phyloP scores from a whole-genome alignment of 2,329 filamentous ascomycete genomes.

The Pseudogymnoascus sp. region DNA sequence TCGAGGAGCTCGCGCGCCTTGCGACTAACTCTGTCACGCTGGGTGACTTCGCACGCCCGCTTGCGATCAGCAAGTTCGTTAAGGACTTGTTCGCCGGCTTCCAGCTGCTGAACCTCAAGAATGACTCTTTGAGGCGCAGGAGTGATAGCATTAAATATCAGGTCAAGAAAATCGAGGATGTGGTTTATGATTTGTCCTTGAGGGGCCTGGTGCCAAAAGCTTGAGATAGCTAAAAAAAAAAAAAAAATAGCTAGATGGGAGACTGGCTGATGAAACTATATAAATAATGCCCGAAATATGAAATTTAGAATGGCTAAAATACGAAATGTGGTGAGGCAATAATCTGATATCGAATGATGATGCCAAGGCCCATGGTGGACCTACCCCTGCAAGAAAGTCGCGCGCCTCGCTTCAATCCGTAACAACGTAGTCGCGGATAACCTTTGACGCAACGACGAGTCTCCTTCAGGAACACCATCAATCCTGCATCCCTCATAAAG shows the following conservation, averaged over 20 bases:
- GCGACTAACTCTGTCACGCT: conserved; percentile 92
- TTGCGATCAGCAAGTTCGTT: conserved; percentile 84
- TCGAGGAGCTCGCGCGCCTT: conserved; percentile 82
- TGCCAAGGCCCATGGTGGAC: neutral
- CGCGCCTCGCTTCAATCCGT: conserved; percentile 2
- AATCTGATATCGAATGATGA: conserved; percentile 6
- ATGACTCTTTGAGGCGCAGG: conserved; percentile 78
- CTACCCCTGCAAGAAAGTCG: conserved; percentile 5
- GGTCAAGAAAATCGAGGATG: conserved; percentile 96
- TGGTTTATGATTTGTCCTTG: conserved; percentile 89
- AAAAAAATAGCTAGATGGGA: neutral
- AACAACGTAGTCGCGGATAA: neutral
- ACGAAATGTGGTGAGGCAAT: neutral
- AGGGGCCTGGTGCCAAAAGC: conserved; percentile 61
- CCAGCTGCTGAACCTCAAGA: conserved; percentile 95
- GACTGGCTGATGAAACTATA: neutral
- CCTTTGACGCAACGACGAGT: neutral
- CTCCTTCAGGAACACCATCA: neutral
- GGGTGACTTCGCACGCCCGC: conserved; percentile 75
- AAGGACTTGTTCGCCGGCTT: conserved; percentile 95
- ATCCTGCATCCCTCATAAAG: neutral
- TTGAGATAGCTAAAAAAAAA: neutral
- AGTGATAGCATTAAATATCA: conserved; percentile 94
- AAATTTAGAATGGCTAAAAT: neutral
- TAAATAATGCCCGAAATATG: neutral